Evolutionary conservation across 257 asterid genomes (phyloP).

Genomic region (Solanum tacnaense): DNA sequence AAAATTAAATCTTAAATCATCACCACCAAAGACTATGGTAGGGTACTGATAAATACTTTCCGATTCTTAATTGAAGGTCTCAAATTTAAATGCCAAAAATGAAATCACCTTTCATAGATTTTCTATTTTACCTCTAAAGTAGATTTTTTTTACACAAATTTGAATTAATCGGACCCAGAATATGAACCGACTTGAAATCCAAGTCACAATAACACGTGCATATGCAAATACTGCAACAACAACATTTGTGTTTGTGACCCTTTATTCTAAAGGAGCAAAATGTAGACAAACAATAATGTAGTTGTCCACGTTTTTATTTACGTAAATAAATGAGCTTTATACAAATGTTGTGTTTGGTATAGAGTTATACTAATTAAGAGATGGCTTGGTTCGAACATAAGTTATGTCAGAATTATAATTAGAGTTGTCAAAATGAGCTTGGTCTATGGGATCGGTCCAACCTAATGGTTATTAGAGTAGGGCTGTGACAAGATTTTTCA

Average conservation of each 20-base stretch:
- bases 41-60: background rate
- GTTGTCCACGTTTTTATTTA: background rate
- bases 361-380: too few relatives aligned
- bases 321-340: background rate
- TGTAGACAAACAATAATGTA: background rate
- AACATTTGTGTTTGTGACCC: background rate
- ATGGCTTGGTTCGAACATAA: background rate
- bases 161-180: background rate
- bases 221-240: background rate
- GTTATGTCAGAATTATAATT: background rate
- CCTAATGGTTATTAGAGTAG: too few relatives aligned
- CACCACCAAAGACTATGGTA: background rate
- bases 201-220: background rate
- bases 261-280: background rate
- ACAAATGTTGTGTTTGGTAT: background rate
- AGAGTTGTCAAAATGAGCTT: too few relatives aligned
- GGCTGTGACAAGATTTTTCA: too few relatives aligned
- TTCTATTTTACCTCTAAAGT: background rate
- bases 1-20: background rate
- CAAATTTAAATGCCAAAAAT: background rate
- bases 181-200: background rate
- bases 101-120: background rate
- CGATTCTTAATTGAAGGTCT: background rate
- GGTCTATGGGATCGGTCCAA: too few relatives aligned
- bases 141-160: background rate